These are phyloP conservation scores for Papiliotrema laurentii DNA, from an alignment of 1,284 basidiomycete genomes.

Conservation along the genomic window DNA sequence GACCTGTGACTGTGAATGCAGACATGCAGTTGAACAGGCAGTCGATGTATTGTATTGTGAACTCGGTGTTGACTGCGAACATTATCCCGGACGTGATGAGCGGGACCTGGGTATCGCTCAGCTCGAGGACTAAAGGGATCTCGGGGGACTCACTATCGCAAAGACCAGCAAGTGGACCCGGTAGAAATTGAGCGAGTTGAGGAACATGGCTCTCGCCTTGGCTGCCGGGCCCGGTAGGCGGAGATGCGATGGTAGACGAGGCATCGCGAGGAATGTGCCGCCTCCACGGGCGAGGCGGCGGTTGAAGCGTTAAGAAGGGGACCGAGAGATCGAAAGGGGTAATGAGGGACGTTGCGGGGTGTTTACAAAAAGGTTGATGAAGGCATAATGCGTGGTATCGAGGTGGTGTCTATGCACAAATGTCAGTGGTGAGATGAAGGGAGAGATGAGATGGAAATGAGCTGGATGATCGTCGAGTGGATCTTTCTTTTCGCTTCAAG, in stretches of 20 bases:
- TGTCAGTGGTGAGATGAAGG: too few species aligned
- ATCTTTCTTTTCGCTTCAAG: too few species aligned
- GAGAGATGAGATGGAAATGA: too few species aligned
- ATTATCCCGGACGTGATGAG: constrained; percentile 51
- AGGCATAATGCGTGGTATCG: too few species aligned
- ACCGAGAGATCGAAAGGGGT: neutral
- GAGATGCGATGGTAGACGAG: constrained; percentile 15
- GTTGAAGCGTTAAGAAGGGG: neutral
- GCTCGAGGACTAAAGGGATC: neutral
- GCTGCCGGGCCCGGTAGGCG: constrained; percentile 12
- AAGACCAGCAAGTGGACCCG: constrained; percentile 50
- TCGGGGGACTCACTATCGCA: constrained; percentile 41
- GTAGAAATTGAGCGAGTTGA: constrained; percentile 45
- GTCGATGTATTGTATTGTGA: constrained; percentile 51
- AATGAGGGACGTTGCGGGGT: too few species aligned
- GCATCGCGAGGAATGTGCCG: neutral
- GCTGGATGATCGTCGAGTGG: too few species aligned
- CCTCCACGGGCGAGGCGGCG: too few species aligned
- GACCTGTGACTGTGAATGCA: constrained; percentile 53
- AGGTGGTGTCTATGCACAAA: too few species aligned
- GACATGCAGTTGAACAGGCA: constrained; percentile 52
- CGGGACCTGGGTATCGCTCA: constrained; percentile 35
- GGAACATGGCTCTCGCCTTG: constrained; percentile 14
- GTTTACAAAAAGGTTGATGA: too few species aligned
- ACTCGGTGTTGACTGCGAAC: constrained; percentile 42